Conservation (phyloP, 345 rosid species). For the Euphorbia pulcherrima region DNA sequence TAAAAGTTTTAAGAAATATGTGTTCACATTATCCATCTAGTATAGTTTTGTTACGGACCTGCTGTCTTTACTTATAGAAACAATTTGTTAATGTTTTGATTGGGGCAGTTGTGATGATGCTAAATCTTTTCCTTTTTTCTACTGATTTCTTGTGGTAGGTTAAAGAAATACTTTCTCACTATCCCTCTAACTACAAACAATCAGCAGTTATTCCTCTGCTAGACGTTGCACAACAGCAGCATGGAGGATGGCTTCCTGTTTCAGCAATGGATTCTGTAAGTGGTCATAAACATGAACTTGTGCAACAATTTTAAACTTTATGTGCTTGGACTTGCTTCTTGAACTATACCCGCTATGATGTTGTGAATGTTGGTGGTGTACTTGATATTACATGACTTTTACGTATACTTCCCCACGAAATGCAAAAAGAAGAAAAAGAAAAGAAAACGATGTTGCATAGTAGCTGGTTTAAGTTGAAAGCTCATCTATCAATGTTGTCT, state of each 20-base stretch:
- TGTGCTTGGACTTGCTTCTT: neutral
- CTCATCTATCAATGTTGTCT: neutral
- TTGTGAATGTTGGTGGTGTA: neutral
- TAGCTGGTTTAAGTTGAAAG: neutral
- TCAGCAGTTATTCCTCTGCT: constrained; percentile 93
- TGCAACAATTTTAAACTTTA: neutral
- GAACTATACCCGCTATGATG: neutral
- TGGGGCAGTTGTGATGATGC: no score
- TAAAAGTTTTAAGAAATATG: neutral
- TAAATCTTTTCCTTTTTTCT: neutral
- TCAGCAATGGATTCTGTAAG: constrained; percentile 97
- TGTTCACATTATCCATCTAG: neutral
- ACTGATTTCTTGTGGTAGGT: constrained; percentile 37
- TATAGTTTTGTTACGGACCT: neutral
- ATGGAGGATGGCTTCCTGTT: constrained; percentile 99
- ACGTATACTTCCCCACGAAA: neutral
- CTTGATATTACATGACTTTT: neutral
- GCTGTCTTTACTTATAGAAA: neutral
- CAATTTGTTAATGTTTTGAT: neutral
- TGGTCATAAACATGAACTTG: neutral
- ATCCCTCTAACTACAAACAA: constrained; percentile 97
- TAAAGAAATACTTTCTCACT: constrained; percentile 88
- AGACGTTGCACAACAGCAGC: constrained; percentile 99
- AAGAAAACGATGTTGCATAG: neutral
- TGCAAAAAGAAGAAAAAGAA: neutral